Evolutionary conservation across 495 filamentous ascomycete genomes (phyloP).

Genomic region (Evernia prunastri): DNA sequence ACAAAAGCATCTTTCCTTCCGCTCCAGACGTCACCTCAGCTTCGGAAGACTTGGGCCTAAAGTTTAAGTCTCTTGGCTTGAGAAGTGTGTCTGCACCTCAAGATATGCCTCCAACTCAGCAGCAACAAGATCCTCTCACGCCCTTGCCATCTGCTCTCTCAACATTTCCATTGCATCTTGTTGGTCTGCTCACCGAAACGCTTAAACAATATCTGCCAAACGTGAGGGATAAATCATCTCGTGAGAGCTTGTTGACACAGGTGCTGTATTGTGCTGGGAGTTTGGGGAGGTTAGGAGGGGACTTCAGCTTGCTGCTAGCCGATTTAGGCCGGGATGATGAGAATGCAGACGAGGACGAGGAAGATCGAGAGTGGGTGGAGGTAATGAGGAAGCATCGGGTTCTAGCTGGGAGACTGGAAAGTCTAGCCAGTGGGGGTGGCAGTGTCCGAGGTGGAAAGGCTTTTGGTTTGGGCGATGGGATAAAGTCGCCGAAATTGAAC

Average conservation of each 20-base stretch:
- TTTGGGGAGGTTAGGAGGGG: slow-evolving; percentile 82
- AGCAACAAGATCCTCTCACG: slow-evolving; percentile 51
- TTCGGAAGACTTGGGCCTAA: slow-evolving; percentile 33
- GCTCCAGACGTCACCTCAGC: slow-evolving; percentile 28
- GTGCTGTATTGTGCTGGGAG: slow-evolving; percentile 93
- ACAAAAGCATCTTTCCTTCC: slow-evolving; percentile 73
- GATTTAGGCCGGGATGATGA: slow-evolving; percentile 54
- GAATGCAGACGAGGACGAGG: slow-evolving; percentile 25
- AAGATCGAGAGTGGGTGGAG: slow-evolving; percentile 67
- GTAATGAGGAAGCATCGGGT: slow-evolving; percentile 85
- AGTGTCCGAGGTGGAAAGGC: not conserved
- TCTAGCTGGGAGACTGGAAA: slow-evolving; percentile 78
- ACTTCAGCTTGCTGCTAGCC: slow-evolving; percentile 84
- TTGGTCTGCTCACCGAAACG: slow-evolving; percentile 72
- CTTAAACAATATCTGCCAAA: slow-evolving; percentile 75
- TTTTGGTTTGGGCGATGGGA: slow-evolving; percentile 4
- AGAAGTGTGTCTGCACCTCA: slow-evolving; percentile 25
- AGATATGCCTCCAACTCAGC: slow-evolving; percentile 9
- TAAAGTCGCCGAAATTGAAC: slow-evolving; percentile 8
- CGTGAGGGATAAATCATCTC: slow-evolving; percentile 67
- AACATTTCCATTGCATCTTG: slow-evolving; percentile 81
- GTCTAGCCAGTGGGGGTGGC: slow-evolving; percentile 52
- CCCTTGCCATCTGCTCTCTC: slow-evolving; percentile 69
- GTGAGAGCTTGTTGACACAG: slow-evolving; percentile 86
- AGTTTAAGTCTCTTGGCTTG: slow-evolving; percentile 27